phyloP scores from a whole-genome alignment of 176 grass and related monocot species.

The maize (Zea mays) region Zm-B73-REFERENCE-NAM-5.0 NC_050099.1:173927501-173928000 shows the following conservation, averaged over 20 bases:
- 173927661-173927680: too few species aligned
- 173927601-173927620: too few species aligned
- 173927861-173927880: slow-evolving; percentile 97
- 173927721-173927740: too few species aligned
- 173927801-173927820: not conserved
- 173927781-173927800: not conserved
- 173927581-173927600: too few species aligned
- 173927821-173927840: slow-evolving; percentile 16
- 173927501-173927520: too few species aligned
- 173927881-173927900: slow-evolving; percentile 97
- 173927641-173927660: too few species aligned
- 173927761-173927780: not conserved
- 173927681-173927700: too few species aligned
- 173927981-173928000: slow-evolving; percentile 33
- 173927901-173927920: slow-evolving; percentile 88
- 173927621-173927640: too few species aligned
- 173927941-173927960: slow-evolving; percentile 32
- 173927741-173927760: not conserved
- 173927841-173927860: slow-evolving; percentile 16
- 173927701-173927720: too few species aligned
- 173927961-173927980: slow-evolving; percentile 8
- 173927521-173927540: too few species aligned
- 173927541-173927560: too few species aligned
- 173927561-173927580: too few species aligned
- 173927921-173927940: slow-evolving; percentile 71